Evolutionary conservation across 495 filamentous ascomycete species (phyloP).

Genomic region (Hapsidospora chrysogenum): DNA sequence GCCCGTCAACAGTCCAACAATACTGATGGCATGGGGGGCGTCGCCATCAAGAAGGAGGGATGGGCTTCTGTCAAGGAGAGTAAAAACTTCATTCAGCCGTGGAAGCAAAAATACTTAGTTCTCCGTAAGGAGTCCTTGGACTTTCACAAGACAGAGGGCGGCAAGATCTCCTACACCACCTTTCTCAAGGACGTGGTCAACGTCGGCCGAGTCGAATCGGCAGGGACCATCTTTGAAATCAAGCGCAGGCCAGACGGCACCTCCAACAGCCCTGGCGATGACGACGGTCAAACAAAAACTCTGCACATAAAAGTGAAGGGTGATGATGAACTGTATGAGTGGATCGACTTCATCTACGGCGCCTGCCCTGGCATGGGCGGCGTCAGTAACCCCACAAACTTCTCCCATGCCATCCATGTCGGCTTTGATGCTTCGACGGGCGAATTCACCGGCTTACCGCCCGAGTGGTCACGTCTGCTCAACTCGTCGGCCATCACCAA

Average conservation of each 20-base stretch:
- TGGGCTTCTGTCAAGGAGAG: slow-evolving; percentile 77
- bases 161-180: slow-evolving; percentile 67
- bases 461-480: slow-evolving; percentile 91
- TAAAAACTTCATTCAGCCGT: slow-evolving; percentile 59
- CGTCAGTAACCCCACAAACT: slow-evolving; percentile 95
- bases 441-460: slow-evolving; percentile 80
- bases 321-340: slow-evolving; percentile 93
- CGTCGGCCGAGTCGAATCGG: slow-evolving; percentile 72
- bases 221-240: slow-evolving; percentile 83
- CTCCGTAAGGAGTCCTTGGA: slow-evolving; percentile 78
- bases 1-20: slow-evolving; percentile 42
- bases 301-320: slow-evolving; percentile 80
- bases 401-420: slow-evolving; percentile 90
- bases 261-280: slow-evolving; percentile 39
- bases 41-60: slow-evolving; percentile 74
- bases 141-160: slow-evolving; percentile 76
- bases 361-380: slow-evolving; percentile 94
- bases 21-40: slow-evolving; percentile 42
- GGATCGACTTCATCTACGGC: slow-evolving; percentile 94
- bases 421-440: slow-evolving; percentile 91
- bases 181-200: slow-evolving; percentile 68
- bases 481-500: slow-evolving; percentile 93
- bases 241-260: slow-evolving; percentile 51
- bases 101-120: slow-evolving; percentile 80
- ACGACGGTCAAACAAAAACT: slow-evolving; percentile 64